A percentile compares a stretch with the other conserved stretches of the same genome.
These are phyloP conservation scores for Trichosporon ovoides DNA, from an alignment of 1,284 basidiomycete species.

Conservation along the genomic window DNA sequence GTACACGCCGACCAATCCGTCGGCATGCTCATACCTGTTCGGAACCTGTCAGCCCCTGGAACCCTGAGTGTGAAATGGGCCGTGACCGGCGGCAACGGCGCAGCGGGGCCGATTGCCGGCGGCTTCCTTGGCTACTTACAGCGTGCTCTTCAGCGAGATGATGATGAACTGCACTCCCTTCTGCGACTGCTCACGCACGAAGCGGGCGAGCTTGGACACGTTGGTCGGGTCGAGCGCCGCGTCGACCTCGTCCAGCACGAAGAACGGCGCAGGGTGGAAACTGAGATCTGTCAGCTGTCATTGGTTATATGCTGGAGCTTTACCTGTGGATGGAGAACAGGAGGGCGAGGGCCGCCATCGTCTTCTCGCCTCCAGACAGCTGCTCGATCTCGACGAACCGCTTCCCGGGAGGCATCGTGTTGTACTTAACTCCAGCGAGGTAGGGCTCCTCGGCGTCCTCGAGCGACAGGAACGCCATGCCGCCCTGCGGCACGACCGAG, in stretches of 20 bases:
- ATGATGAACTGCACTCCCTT: slow-evolving; percentile 85
- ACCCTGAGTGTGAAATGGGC: background rate
- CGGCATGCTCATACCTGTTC: slow-evolving; percentile 73
- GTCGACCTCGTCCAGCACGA: slow-evolving; percentile 97
- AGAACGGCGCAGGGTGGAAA: slow-evolving; percentile 97
- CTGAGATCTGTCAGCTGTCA: slow-evolving; percentile 52
- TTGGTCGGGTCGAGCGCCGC: slow-evolving; percentile 97
- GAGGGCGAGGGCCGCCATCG: slow-evolving; percentile 93
- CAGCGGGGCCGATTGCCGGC: background rate
- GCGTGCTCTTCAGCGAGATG: slow-evolving; percentile 69
- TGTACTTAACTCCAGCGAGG: slow-evolving; percentile 90
- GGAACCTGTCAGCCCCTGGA: too few relatives aligned
- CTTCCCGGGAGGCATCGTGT: slow-evolving; percentile 99
- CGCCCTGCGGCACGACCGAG: slow-evolving; percentile 85
- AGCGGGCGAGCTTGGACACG: slow-evolving; percentile 85
- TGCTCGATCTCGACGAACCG: slow-evolving; percentile 99
- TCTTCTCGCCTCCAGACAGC: slow-evolving; percentile 96
- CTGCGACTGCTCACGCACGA: slow-evolving; percentile 69
- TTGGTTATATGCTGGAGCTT: slow-evolving; percentile 17
- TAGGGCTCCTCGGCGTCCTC: slow-evolving; percentile 99
- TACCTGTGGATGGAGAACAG: slow-evolving; percentile 94
- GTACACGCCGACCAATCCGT: slow-evolving; percentile 88
- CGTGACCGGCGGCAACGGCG: slow-evolving; percentile 1
- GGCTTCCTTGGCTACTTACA: slow-evolving; percentile 26
- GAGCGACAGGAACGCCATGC: slow-evolving; percentile 89